phyloP scores from a whole-genome alignment of 768 basidiomycete genomes.

The Auriculariales sp. region DNA sequence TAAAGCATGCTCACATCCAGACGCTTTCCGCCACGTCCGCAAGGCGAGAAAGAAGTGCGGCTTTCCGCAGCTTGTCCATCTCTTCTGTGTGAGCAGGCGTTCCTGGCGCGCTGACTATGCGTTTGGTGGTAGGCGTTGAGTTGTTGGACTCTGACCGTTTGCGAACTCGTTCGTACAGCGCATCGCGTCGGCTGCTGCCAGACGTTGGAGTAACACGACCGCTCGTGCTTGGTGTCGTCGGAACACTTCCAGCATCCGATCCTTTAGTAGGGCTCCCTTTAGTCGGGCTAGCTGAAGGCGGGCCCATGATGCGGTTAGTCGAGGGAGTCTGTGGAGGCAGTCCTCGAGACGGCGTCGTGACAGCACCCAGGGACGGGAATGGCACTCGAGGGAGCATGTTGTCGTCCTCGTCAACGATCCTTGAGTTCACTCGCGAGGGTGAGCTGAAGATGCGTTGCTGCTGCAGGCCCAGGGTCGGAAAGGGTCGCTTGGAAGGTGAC shows the following conservation, averaged over 20 bases:
- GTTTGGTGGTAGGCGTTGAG: slow-evolving; percentile 27
- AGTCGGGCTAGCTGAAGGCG: slow-evolving; percentile 29
- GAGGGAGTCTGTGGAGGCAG: slow-evolving; percentile 18
- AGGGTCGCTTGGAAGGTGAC: slow-evolving; percentile 4
- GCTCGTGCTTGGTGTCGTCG: slow-evolving; percentile 41
- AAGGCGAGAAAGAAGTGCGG: slow-evolving; percentile 65
- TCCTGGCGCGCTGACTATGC: slow-evolving; percentile 28
- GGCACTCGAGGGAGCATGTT: slow-evolving; percentile 25
- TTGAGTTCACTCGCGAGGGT: background rate
- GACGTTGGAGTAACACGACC: slow-evolving; percentile 4
- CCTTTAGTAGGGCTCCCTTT: slow-evolving; percentile 57
- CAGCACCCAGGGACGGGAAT: slow-evolving; percentile 53
- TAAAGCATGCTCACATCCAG: slow-evolving; percentile 54
- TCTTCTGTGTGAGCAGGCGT: slow-evolving; percentile 37
- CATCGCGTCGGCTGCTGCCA: slow-evolving; percentile 36
- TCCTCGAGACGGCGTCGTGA: slow-evolving; percentile 23
- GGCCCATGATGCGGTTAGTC: slow-evolving; percentile 31
- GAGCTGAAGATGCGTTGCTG: background rate
- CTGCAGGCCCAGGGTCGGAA: background rate
- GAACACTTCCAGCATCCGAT: slow-evolving; percentile 35
- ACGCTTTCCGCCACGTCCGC: slow-evolving; percentile 73
- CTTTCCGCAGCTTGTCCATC: slow-evolving; percentile 56
- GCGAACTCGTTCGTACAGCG: slow-evolving; percentile 68
- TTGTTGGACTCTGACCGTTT: slow-evolving; percentile 46
- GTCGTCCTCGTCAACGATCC: background rate